These are phyloP conservation scores for Fusarium coicis DNA, from an alignment of 2,329 filamentous ascomycete species.

Conservation along the genomic window DNA sequence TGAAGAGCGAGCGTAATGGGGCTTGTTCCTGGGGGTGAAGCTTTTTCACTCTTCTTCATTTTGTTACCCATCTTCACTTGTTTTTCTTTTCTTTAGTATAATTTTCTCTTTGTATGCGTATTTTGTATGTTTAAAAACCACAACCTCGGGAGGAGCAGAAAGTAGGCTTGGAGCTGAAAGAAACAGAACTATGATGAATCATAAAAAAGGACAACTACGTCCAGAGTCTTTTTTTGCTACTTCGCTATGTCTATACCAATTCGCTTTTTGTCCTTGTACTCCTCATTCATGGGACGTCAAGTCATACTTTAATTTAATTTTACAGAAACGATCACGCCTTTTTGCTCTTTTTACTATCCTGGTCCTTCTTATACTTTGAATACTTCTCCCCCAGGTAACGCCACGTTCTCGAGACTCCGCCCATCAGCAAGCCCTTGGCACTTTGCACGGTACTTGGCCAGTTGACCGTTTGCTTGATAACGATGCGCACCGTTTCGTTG, in stretches of 20 bases:
- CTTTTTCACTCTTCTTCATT: constrained; percentile 27
- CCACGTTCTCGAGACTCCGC: constrained; percentile 75
- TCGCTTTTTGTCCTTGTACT: constrained; percentile 20
- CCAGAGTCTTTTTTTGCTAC: neutral
- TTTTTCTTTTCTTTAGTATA: neutral
- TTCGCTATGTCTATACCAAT: constrained; percentile 28
- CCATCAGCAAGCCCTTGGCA: constrained; percentile 83
- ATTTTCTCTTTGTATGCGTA: constrained; percentile 30
- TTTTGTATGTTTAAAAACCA: constrained; percentile 8
- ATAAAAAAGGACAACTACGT: constrained; percentile 20
- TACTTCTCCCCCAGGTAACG: constrained; percentile 87
- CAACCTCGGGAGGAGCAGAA: constrained; percentile 12
- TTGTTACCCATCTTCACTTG: constrained; percentile 22
- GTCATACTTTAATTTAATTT: neutral
- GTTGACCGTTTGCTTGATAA: constrained; percentile 87
- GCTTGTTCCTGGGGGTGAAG: constrained; percentile 35
- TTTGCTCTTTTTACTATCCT: constrained; percentile 41
- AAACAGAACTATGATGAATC: constrained; percentile 18
- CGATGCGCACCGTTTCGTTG: constrained; percentile 74
- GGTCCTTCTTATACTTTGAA: constrained; percentile 68
- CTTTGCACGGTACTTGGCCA: constrained; percentile 94
- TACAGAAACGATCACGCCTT: constrained; percentile 22
- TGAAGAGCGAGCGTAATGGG: constrained; percentile 45
- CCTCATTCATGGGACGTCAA: neutral
- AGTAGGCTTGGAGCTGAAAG: constrained; percentile 1